phyloP scores from a whole-genome alignment of 441 rosid species.

The Kokia cookei region DNA sequence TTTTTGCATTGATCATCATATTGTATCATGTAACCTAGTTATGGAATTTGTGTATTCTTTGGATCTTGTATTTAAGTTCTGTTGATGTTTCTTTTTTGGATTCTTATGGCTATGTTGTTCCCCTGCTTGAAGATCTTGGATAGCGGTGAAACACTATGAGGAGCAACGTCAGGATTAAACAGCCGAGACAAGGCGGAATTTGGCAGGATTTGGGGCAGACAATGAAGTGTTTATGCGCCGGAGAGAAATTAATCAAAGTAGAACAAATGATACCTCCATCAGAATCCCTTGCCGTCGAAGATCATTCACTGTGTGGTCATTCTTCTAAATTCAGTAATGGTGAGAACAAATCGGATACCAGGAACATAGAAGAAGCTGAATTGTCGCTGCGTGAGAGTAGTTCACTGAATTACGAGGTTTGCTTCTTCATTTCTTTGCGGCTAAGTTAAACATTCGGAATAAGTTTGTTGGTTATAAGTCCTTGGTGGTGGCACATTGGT shows the following conservation, averaged over 20 bases:
- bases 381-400: constrained; percentile 73
- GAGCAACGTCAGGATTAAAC: constrained; percentile 30
- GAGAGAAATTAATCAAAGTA: constrained; percentile 39
- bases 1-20: neutral
- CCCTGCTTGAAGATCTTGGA: constrained; percentile 30
- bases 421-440: neutral
- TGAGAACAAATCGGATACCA: constrained; percentile 37
- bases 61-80: neutral
- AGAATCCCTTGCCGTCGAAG: constrained; percentile 37
- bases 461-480: neutral
- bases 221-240: constrained; percentile 64
- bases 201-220: constrained; percentile 36
- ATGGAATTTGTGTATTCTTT: neutral
- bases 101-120: neutral
- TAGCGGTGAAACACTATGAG: constrained; percentile 40
- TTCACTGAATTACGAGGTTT: constrained; percentile 77
- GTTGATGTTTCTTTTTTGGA: neutral
- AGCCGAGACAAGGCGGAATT: constrained; percentile 23
- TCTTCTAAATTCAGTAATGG: constrained; percentile 45
- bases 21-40: neutral
- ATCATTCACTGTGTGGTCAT: constrained; percentile 32
- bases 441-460: neutral
- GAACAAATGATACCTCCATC: constrained; percentile 46
- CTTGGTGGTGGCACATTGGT: neutral
- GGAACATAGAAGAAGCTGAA: constrained; percentile 86